These are phyloP conservation scores for Cercospora citrullina DNA, from an alignment of 2,329 filamentous ascomycete species.

Conservation along the genomic window DNA sequence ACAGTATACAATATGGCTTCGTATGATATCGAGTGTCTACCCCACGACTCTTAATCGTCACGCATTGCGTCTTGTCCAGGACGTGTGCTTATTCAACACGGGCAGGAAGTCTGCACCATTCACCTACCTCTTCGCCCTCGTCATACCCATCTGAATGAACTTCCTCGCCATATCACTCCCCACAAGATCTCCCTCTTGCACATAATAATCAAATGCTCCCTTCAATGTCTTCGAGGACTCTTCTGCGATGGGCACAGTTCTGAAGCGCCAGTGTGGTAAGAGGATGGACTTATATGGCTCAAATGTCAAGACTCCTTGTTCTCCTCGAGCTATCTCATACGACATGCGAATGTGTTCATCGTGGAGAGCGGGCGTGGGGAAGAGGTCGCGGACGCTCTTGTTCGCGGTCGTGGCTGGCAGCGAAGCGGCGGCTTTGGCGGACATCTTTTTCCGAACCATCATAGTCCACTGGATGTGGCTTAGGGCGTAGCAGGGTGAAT, in stretches of 20 bases:
- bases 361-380: constrained; percentile 33
- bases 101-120: background rate
- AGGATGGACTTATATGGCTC: constrained; percentile 64
- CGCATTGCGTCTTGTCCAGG: no score
- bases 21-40: no score
- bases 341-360: constrained; percentile 46
- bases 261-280: constrained; percentile 62
- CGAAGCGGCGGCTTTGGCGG: background rate
- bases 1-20: no score
- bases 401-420: background rate
- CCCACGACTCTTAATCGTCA: no score
- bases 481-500: background rate
- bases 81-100: no score
- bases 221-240: constrained; percentile 53
- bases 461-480: no score
- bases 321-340: constrained; percentile 61
- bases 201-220: constrained; percentile 54
- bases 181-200: constrained; percentile 57
- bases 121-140: constrained; percentile 48
- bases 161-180: constrained; percentile 66
- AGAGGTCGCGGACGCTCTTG: background rate
- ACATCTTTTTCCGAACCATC: constrained; percentile 4
- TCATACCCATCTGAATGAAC: constrained; percentile 68
- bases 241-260: constrained; percentile 53
- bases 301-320: constrained; percentile 62